Evolutionary conservation across 371 early-diverging fungal species (phyloP).

Genomic region (Mucor sp.): DNA sequence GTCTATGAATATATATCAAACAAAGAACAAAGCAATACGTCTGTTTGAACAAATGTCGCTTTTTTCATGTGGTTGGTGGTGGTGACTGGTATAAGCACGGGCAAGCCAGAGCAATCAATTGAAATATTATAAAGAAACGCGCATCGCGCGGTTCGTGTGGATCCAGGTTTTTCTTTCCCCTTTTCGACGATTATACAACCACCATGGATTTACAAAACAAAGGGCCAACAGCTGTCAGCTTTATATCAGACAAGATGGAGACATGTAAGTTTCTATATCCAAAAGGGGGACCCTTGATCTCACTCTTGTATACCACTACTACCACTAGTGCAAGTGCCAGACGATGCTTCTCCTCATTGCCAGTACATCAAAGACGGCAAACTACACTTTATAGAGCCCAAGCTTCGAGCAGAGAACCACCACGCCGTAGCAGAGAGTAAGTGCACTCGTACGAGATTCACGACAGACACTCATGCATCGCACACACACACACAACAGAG

Average conservation of each 20-base stretch:
- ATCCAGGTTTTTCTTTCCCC: neutral
- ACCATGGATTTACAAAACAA: conserved; percentile 5
- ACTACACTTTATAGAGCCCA: conserved; percentile 33
- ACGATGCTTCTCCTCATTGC: conserved; percentile 4
- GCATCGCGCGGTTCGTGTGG: neutral
- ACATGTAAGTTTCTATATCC: too few species aligned
- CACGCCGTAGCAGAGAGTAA: conserved; percentile 24
- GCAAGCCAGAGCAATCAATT: too few species aligned
- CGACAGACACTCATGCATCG: neutral
- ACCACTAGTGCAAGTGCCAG: conserved; percentile 3
- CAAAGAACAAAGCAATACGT: neutral
- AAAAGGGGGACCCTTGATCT: too few species aligned
- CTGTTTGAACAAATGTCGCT: neutral
- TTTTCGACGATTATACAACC: neutral
- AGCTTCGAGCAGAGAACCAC: conserved; percentile 41
- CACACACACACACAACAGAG: conserved; percentile 19
- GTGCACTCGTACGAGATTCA: neutral
- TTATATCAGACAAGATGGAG: conserved; percentile 11
- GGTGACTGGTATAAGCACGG: neutral
- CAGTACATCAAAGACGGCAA: conserved; percentile 43
- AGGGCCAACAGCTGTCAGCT: neutral
- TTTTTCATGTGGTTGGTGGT: too few species aligned
- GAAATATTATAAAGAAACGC: conserved; percentile 1
- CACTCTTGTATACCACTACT: neutral
- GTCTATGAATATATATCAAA: too few species aligned